These are phyloP conservation scores for Pelargonium nanum DNA, from an alignment of 345 rosid genomes.

Conservation along the genomic window DNA sequence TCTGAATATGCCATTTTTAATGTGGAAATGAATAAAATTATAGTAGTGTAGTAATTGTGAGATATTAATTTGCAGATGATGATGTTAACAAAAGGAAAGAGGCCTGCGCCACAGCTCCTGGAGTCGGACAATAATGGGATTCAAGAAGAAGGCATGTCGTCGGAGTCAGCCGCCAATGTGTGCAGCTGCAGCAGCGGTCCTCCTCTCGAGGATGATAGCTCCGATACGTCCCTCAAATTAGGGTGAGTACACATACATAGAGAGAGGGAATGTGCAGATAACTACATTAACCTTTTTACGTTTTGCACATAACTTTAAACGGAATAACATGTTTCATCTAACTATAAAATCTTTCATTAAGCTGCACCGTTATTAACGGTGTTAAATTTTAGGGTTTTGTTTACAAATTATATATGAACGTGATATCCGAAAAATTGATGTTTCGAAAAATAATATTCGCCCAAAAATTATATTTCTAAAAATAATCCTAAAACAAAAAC, in stretches of 20 bases:
- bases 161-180: conserved; percentile 43
- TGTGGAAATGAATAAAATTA: no score
- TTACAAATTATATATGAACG: no score
- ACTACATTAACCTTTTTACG: background rate
- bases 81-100: conserved; percentile 24
- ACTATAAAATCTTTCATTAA: no score
- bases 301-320: no score
- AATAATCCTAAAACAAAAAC: no score
- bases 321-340: no score
- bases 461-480: no score
- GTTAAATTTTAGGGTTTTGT: no score
- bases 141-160: conserved; percentile 53
- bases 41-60: background rate
- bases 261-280: no score
- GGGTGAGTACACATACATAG: conserved; percentile 23
- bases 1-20: background rate
- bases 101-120: background rate
- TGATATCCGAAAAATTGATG: no score
- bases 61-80: conserved; percentile 26
- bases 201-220: conserved; percentile 40
- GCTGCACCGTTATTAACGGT: no score
- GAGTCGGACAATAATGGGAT: conserved; percentile 23
- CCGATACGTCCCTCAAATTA: conserved; percentile 44
- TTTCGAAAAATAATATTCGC: no score
- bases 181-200: conserved; percentile 57